Evolutionary conservation across 805 yeast genomes (phyloP).

Genomic region (Yamadazyma phyllophila): DNA sequence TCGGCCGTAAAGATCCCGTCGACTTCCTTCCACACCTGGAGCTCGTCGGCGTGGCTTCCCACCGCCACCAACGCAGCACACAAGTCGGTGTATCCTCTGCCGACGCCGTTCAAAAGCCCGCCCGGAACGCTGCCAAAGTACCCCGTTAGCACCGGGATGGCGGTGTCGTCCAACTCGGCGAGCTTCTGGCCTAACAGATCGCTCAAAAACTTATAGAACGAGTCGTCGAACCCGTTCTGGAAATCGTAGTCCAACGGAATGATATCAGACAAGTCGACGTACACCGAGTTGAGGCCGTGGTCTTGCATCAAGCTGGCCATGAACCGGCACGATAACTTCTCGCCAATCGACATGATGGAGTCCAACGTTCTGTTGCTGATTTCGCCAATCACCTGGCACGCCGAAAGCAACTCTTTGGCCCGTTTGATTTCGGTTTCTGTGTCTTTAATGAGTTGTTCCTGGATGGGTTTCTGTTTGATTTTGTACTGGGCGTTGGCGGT

Average conservation of each 20-base stretch:
- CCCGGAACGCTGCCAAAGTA: conserved; percentile 97
- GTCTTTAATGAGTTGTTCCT: conserved; percentile 52
- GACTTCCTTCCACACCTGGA: conserved; percentile 98
- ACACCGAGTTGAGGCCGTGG: conserved; percentile 72
- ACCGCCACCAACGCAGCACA: conserved; percentile 97
- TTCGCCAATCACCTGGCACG: conserved; percentile 90
- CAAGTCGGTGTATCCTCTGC: conserved; percentile 95
- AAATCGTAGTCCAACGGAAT: conserved; percentile 61
- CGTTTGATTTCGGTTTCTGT: conserved; percentile 65
- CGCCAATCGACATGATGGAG: conserved; percentile 89
- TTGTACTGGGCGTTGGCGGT: conserved; percentile 60
- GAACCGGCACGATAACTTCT: conserved; percentile 84
- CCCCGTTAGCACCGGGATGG: conserved; percentile 91
- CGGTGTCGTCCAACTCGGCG: conserved; percentile 33
- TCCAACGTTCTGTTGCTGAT: conserved; percentile 86
- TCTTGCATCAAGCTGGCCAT: conserved; percentile 85
- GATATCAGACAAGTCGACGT: conserved; percentile 74
- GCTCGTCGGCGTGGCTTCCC: conserved; percentile 86
- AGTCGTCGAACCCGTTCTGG: conserved; percentile 61
- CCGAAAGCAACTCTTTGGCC: conserved; percentile 70
- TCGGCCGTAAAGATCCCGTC: conserved; percentile 99
- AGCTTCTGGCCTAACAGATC: conserved; percentile 51
- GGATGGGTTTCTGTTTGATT: conserved; percentile 47
- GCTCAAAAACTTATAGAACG: conserved; percentile 59
- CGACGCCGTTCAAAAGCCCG: conserved; percentile 87